Evolutionary conservation across 495 filamentous ascomycete genomes (phyloP).

Genomic region (Talaromyces trachyspermus): DNA sequence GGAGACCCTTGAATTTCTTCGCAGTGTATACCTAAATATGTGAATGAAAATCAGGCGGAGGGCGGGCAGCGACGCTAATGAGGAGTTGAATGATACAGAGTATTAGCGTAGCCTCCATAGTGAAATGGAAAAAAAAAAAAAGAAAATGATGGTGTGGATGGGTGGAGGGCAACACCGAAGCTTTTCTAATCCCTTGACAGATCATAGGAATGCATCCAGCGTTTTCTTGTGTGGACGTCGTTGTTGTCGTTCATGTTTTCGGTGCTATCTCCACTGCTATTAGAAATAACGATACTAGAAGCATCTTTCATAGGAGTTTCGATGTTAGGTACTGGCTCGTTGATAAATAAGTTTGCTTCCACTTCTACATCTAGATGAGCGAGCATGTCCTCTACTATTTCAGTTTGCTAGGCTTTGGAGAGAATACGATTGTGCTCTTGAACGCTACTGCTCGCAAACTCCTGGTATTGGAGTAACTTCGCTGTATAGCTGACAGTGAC

Average conservation of each 20-base stretch:
- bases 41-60: no score
- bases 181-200: background rate
- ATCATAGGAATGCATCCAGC: background rate
- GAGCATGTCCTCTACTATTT: constrained; percentile 1
- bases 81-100: no score
- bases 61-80: no score
- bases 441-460: constrained; percentile 18
- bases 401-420: background rate
- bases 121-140: no score
- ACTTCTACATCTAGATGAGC: constrained; percentile 6
- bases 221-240: background rate
- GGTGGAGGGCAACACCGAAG: no score
- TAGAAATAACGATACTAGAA: no score
- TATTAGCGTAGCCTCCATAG: no score
- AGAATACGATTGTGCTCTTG: constrained; percentile 19
- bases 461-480: constrained; percentile 13
- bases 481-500: background rate
- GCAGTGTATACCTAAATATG: no score
- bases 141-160: no score
- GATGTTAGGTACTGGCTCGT: background rate
- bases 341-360: background rate
- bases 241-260: background rate
- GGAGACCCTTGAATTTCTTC: no score
- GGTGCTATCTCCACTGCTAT: no score
- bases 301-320: no score